phyloP scores from a whole-genome alignment of 164 flowering plant species.

The Umbellularia californica region DNA sequence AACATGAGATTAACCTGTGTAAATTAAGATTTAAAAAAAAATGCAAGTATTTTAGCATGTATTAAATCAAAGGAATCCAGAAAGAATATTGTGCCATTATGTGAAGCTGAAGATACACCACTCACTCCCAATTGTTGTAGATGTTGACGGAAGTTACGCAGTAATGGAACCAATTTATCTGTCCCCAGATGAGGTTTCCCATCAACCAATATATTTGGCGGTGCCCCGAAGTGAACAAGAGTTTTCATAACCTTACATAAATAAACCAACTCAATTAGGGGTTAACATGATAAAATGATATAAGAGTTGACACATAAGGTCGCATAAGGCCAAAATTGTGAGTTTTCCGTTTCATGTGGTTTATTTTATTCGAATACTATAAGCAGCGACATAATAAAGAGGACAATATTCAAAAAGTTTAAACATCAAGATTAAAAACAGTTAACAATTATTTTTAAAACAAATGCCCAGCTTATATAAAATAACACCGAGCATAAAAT shows the following conservation, averaged over 20 bases:
- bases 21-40: background rate
- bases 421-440: too few species aligned
- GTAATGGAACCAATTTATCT: conserved; percentile 80
- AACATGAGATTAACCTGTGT: conserved; percentile 76
- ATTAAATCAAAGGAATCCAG: background rate
- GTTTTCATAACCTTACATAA: conserved; percentile 75
- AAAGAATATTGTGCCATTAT: background rate
- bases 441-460: too few species aligned
- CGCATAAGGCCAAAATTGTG: background rate
- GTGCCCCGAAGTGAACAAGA: conserved; percentile 94
- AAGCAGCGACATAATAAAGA: background rate
- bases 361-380: background rate
- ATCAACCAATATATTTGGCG: conserved; percentile 67
- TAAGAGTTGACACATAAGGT: background rate
- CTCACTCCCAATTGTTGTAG: conserved; percentile 71
- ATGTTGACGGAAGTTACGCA: conserved; percentile 74
- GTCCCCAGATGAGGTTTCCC: conserved; percentile 99
- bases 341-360: background rate
- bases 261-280: conserved; percentile 6
- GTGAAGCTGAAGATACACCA: conserved; percentile 9
- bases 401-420: background rate
- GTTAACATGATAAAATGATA: background rate
- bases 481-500: background rate
- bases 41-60: background rate
- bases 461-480: background rate